Base-by-base conservation (phyloP, 768 basidiomycete genomes). In the Termitomyces sp. region DNA sequence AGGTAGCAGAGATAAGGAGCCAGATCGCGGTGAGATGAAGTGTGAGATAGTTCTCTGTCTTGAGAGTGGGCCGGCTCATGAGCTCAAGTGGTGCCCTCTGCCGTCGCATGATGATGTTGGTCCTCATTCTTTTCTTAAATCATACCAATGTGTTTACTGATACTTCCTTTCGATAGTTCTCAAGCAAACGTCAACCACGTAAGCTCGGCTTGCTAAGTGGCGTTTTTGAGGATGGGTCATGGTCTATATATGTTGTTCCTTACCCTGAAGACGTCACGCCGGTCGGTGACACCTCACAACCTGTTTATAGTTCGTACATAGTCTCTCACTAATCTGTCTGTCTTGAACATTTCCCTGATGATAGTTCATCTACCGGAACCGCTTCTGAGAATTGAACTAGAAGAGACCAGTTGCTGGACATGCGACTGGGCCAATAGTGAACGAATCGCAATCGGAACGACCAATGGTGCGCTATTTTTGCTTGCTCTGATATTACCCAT, bases 371-470 rank as follows among this genome's bases (percentile, higher is more conserved):
- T 87, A 12, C 69, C 82, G 0, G 74, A 86, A 47, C 91, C 94
- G 0, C 65, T 89, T 3, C 50, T 95, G 6, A 80, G 83, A 10
- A 81, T 98, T 1, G 83, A 89, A 62, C 71, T 92, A 2, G 85
- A 87, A 53, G 89, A 92, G 43, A 80, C 90, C 0, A 74, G 78
- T n/a, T 88, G 86, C 65, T 88, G 83, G 80, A 79, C 83, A 15
- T 76, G 97, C 53, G 94, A 97, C 62, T 98, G 94, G 94, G 89
- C 85, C 0, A 93, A 91, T 60, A 91, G 91, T 60, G 86, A 89
- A 56, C 63, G 85, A 11, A 69, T 99, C 7, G 93, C 91, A 0
- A 82, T 89, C 12, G 95, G 94, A 0, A 86, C 86, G 28, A 86
- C 90, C 2, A 89, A 91, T 61, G 95, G 96, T 93, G 53, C 50